Conservation (phyloP, 2,329 filamentous ascomycete species). For the Ophiobolus disseminans region DNA sequence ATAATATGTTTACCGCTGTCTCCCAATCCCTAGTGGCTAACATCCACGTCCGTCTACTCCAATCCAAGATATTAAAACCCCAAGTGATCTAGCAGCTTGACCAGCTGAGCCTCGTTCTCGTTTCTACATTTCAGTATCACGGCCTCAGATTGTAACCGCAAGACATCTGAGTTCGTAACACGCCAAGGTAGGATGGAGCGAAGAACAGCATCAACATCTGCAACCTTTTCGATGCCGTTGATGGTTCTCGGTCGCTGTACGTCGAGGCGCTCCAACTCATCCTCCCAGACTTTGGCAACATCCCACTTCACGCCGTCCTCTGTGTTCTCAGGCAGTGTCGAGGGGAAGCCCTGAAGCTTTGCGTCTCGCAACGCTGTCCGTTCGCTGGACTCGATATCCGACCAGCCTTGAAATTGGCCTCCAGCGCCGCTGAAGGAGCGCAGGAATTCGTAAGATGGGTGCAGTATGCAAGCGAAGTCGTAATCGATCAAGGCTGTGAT, state of each 20-base stretch:
- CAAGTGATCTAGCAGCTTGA: constrained; percentile 1
- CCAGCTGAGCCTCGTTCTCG: constrained; percentile 12
- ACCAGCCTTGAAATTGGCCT: constrained; percentile 32
- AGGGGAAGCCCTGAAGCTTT: constrained; percentile 35
- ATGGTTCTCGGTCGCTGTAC: constrained; percentile 28
- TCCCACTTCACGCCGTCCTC: constrained; percentile 29
- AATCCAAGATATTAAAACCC: not conserved
- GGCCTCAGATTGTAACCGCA: constrained; percentile 16
- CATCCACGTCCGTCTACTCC: not conserved
- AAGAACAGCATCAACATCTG: constrained; percentile 29
- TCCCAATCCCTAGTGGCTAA: no score
- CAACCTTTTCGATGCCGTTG: constrained; percentile 30
- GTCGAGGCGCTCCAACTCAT: constrained; percentile 24
- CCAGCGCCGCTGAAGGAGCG: constrained; percentile 30
- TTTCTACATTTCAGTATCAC: constrained; percentile 23
- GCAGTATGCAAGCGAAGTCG: constrained; percentile 32
- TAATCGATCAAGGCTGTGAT: constrained; percentile 42
- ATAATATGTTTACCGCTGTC: no score
- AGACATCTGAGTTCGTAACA: constrained; percentile 25
- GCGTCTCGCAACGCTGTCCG: constrained; percentile 27
- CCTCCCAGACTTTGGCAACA: constrained; percentile 27
- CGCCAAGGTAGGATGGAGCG: constrained; percentile 26
- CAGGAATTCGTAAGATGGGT: constrained; percentile 32
- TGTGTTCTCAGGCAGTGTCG: constrained; percentile 16
- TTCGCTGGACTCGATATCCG: constrained; percentile 20